A percentile compares a stretch with the other conserved stretches of the same genome.
These are phyloP conservation scores for Didymella segeticola DNA, from an alignment of 2,329 filamentous ascomycete genomes.

Conservation along the genomic window DNA sequence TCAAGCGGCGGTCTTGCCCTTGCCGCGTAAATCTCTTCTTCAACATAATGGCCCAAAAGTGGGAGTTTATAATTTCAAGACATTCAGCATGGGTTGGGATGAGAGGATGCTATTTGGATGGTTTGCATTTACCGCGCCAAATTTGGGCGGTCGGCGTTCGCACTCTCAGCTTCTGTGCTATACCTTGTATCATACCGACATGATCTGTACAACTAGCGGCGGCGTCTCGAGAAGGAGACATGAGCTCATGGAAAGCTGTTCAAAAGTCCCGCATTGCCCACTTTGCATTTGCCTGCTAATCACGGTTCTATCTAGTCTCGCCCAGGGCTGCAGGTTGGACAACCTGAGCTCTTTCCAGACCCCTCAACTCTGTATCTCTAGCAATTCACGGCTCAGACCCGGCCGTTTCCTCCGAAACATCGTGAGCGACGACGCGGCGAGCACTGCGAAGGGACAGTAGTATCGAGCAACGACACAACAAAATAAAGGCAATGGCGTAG, in stretches of 20 bases:
- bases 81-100: constrained; percentile 23
- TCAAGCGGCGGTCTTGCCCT: constrained; percentile 30
- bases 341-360: background rate
- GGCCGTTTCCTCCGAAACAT: too few species aligned
- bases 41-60: constrained; percentile 22
- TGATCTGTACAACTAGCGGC: constrained; percentile 41
- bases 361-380: too few species aligned
- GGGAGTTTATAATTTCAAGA: constrained; percentile 29
- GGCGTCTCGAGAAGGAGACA: constrained; percentile 25
- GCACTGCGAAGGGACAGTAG: too few species aligned
- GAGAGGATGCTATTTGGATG: constrained; percentile 29
- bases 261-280: background rate
- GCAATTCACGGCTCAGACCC: too few species aligned
- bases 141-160: constrained; percentile 43
- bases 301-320: too few species aligned
- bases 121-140: constrained; percentile 40
- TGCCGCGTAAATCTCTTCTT: constrained; percentile 31
- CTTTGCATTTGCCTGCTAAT: background rate
- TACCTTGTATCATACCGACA: constrained; percentile 43
- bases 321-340: too few species aligned
- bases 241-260: constrained; percentile 18
- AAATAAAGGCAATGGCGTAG: too few species aligned
- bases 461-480: too few species aligned
- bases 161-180: constrained; percentile 47
- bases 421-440: too few species aligned